Base-by-base conservation (phyloP, 2,329 filamentous ascomycete genomes). In the Xylaria sp. region DNA sequence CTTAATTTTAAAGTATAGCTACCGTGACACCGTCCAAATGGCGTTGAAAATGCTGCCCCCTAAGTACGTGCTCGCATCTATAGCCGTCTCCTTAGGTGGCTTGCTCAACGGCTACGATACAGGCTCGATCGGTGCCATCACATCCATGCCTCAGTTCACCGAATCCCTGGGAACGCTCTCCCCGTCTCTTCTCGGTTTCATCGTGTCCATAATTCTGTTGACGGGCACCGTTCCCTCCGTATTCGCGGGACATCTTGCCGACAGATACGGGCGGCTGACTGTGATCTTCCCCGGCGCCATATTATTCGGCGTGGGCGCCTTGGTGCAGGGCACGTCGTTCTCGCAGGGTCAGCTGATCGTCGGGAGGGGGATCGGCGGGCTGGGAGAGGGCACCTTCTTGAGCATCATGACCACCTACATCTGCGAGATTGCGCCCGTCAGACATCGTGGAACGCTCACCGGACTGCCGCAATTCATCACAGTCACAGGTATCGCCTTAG, bases 371-470 rank as follows among this genome's bases (percentile, higher is more conserved):
- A 71, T 90, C 3, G 83, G 81, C n/a, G 88, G 88, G 0, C 72
- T 89, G 11, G 89, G 89, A 0, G 83, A 89, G 70, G 87, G 88
- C 0, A 73, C 89, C 1, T 89, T 83, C 69, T 71, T 90, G 4
- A 83, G 83, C n/a, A 87, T 81, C n/a, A 74, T 86, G 27, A 79
- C 82, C 10, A 86, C 89, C 3, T 87, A 89, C 68, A 86, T 90
- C 29, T 85, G 85, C 63, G 88, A 90, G 74, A 87, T 90, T 17
- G 84, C 87, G 0, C 87, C 87, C 0, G 77, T 82, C 0, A 77
- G 76, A 3, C 75, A 79, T 3, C 78, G 88, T 31, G 87, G 87
- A 0, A 77, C 81, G 0, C 73, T 90, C 1, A 82, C 83, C 0
- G 83, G 84, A 0, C 75, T 84, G 3, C 84, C 86, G 0, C 87